Evolutionary conservation across 441 rosid genomes (phyloP), one percentile per base, ranked within the genome.

Genomic region (Gossypium davidsonii): DNA sequence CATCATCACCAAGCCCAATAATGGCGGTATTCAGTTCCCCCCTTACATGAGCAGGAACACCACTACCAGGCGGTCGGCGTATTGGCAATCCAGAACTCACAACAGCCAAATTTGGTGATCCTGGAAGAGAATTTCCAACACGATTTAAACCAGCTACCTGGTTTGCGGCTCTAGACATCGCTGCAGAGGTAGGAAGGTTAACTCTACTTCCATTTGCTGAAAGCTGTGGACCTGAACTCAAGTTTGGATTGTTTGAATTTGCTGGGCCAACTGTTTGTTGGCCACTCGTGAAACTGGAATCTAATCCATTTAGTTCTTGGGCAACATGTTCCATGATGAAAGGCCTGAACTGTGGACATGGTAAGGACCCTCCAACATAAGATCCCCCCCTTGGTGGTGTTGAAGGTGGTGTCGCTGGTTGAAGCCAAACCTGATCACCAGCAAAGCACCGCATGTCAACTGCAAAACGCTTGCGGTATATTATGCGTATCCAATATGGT

Each of bases 251-350:
- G 74, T 71, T 74, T 46, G 88, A 65, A 78, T 84, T 87, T 34
- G 80, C 74, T 70, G 82, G 77, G 79, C 96, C 98, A 70, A 75
- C 77, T 12, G 90, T 52, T 76, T 80, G 97, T 79, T 91, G 98
- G 70, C 89, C 82, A 77, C 90, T 87, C 3, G 88, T 62, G 72
- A 90, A 78, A 85, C 86, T 85, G 6, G 98, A 89, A 75, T 96
- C 99, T 76, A 96, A 77, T 53, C 97, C 97, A 76, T 96, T 90
- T 80, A 93, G 74, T 79, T 96, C 99, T 85, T 93, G 99, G 9
- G 99, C 98, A 76, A 93, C 98, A 83, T 93, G 99, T 82, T 96
- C 99, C 99, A 96, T 96, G 63, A 96, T 93, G 84, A 96, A 96
- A 73, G 99, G 98, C 78, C 99, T 91, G 79, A 96, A 96, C 46